phyloP scores from a whole-genome alignment of 2,329 filamentous ascomycete genomes.

The Fusarium chlamydosporum region DNA sequence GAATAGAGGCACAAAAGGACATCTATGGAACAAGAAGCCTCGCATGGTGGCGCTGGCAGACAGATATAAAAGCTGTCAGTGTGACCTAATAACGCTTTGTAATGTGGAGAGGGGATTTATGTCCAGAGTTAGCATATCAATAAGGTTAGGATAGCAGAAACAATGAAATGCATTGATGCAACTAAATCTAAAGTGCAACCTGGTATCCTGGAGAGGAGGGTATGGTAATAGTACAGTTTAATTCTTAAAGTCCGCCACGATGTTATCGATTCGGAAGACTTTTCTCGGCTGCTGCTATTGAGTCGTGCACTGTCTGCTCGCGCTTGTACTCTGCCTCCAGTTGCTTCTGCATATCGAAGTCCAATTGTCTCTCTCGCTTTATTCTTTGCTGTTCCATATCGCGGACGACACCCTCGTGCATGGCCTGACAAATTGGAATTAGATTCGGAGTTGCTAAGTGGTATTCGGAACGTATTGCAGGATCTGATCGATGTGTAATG shows the following conservation, averaged over 20 bases:
- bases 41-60: conserved; percentile 16
- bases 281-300: conserved; percentile 50
- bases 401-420: conserved; percentile 94
- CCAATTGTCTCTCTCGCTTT: conserved; percentile 90
- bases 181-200: conserved; percentile 15
- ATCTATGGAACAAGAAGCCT: conserved; percentile 23
- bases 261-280: conserved; percentile 48
- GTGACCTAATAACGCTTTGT: conserved; percentile 41
- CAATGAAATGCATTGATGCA: conserved; percentile 45
- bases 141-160: conserved; percentile 45
- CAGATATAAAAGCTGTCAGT: conserved; percentile 14
- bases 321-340: conserved; percentile 93
- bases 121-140: conserved; percentile 42
- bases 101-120: conserved; percentile 42
- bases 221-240: conserved; percentile 29
- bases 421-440: conserved; percentile 71
- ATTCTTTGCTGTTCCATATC: conserved; percentile 94
- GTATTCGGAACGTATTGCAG: background rate
- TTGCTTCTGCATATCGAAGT: conserved; percentile 91
- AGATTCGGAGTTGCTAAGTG: conserved; percentile 6
- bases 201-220: conserved; percentile 36
- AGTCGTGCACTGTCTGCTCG: conserved; percentile 79
- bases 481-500: conserved; percentile 1
- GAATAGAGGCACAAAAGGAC: conserved; percentile 29
- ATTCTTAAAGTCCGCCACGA: background rate